Evolutionary conservation across 306 rosid genomes (phyloP).

Genomic region (Prosopis cineraria): DNA sequence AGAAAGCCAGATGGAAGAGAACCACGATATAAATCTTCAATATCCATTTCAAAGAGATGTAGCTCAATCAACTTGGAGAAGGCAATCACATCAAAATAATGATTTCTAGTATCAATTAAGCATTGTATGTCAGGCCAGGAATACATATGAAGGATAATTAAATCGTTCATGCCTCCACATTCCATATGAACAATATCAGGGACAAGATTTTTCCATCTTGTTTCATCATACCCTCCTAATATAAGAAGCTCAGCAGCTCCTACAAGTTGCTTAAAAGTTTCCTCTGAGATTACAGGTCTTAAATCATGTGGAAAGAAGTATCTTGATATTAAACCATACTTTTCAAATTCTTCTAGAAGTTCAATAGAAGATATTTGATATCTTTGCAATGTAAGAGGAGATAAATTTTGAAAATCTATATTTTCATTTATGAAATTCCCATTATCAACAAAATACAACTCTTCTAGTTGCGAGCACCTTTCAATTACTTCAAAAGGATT

Average conservation of each 20-base stretch:
- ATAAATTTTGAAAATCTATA: background rate
- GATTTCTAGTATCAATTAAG: conserved; percentile 14
- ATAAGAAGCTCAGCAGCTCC: conserved; percentile 20
- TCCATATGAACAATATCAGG: conserved; percentile 26
- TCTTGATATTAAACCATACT: conserved; percentile 1
- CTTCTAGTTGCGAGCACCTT: conserved; percentile 28
- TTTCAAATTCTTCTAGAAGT: background rate
- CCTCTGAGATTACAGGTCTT: conserved; percentile 3
- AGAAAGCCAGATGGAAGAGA: background rate
- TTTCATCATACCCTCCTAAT: background rate
- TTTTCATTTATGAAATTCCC: background rate
- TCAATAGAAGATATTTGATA: background rate
- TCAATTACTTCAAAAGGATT: conserved; percentile 33
- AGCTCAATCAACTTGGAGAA: conserved; percentile 26
- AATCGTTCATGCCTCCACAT: conserved; percentile 8
- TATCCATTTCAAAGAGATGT: background rate
- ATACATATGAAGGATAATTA: background rate
- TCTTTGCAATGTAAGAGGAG: conserved; percentile 26
- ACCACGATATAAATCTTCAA: background rate
- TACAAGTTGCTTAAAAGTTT: background rate
- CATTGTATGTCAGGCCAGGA: background rate
- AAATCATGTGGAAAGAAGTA: conserved; percentile 11
- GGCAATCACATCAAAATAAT: background rate
- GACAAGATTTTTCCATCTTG: conserved; percentile 26
- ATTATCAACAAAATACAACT: background rate